Conservation (phyloP, 805 yeast genomes). For the Starmerella floris region DNA sequence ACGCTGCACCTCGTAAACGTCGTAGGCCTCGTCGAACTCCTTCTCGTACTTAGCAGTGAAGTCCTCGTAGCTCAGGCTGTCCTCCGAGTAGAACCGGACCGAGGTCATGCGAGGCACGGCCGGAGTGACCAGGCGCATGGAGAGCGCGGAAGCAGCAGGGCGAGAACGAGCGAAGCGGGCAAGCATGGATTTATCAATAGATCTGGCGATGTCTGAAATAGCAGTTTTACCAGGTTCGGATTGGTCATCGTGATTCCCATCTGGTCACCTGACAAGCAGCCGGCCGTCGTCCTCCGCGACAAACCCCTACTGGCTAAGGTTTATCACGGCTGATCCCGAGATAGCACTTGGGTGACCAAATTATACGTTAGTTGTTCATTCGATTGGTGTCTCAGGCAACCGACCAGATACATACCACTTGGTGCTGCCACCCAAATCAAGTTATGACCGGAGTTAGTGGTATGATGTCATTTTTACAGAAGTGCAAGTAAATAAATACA, state of each 20-base stretch:
- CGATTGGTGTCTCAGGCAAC: too few species aligned
- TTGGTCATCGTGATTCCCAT: constrained; percentile 9
- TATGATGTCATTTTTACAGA: too few species aligned
- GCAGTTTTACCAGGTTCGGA: constrained; percentile 2
- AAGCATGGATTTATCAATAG: constrained; percentile 6
- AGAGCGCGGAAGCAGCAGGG: constrained; percentile 14
- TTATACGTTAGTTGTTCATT: too few species aligned
- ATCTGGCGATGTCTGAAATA: not conserved
- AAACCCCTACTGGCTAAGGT: too few species aligned
- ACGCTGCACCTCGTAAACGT: constrained; percentile 78
- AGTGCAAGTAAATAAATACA: too few species aligned
- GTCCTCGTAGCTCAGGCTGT: constrained; percentile 22
- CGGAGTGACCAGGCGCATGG: constrained; percentile 8
- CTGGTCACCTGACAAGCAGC: too few species aligned
- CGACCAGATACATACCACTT: too few species aligned
- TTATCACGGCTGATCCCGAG: too few species aligned
- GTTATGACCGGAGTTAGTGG: too few species aligned
- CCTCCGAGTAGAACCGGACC: constrained; percentile 17
- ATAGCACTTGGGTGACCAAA: too few species aligned
- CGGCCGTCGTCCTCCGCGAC: not conserved
- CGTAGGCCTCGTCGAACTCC: constrained; percentile 90
- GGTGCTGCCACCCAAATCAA: too few species aligned
- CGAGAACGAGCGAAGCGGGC: constrained; percentile 14
- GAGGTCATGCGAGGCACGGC: constrained; percentile 8
- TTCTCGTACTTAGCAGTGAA: constrained; percentile 59